These are phyloP conservation scores for Nothopassalora personata DNA, from an alignment of 2,329 filamentous ascomycete species.

Conservation along the genomic window DNA sequence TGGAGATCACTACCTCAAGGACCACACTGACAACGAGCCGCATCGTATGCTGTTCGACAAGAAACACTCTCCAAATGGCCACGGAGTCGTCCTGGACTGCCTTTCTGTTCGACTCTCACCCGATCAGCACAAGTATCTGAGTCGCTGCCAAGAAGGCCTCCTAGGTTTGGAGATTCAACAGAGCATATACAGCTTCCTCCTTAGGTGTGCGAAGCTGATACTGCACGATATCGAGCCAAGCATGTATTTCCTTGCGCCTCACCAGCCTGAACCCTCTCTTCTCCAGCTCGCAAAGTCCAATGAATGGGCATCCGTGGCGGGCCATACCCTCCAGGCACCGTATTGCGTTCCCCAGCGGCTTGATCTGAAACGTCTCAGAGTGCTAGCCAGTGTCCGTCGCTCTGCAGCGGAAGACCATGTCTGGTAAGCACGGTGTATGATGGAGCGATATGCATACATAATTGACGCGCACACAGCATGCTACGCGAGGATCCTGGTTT, in stretches of 20 bases:
- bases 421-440: slow-evolving; percentile 29
- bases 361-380: slow-evolving; percentile 43
- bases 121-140: slow-evolving; percentile 8
- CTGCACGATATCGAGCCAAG: slow-evolving; percentile 47
- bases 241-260: slow-evolving; percentile 14
- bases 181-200: slow-evolving; percentile 45
- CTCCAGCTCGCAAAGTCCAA: background rate
- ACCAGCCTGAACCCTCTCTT: slow-evolving; percentile 11
- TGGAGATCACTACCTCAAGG: slow-evolving; percentile 8
- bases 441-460: background rate
- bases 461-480: slow-evolving; percentile 13
- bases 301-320: slow-evolving; percentile 13
- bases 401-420: slow-evolving; percentile 50
- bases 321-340: slow-evolving; percentile 44
- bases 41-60: slow-evolving; percentile 21
- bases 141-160: slow-evolving; percentile 28
- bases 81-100: slow-evolving; percentile 24
- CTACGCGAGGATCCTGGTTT: slow-evolving; percentile 57
- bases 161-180: slow-evolving; percentile 50
- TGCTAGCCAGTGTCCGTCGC: slow-evolving; percentile 41
- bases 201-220: slow-evolving; percentile 44
- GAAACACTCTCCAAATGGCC: slow-evolving; percentile 26
- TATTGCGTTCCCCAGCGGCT: slow-evolving; percentile 48
- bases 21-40: slow-evolving; percentile 6
- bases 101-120: slow-evolving; percentile 4